These are phyloP conservation scores for Venustampulla echinocandica DNA, from an alignment of 495 filamentous ascomycete species.

Conservation along the genomic window DNA sequence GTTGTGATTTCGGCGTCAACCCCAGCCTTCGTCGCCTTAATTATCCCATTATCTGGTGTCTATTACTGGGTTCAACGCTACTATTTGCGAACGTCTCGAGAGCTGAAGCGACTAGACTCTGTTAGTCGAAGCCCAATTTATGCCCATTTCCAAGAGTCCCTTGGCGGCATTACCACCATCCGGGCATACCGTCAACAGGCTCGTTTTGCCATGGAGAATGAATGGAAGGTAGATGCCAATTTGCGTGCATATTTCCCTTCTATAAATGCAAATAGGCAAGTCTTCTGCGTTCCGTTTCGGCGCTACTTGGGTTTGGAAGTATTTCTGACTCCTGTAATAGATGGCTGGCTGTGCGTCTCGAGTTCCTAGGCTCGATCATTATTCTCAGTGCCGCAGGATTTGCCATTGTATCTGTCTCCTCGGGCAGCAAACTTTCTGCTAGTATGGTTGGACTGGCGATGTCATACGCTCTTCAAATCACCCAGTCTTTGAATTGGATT, in stretches of 20 bases:
- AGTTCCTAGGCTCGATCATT: conserved; percentile 93
- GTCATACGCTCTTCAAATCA: conserved; percentile 96
- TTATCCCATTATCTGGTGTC: conserved; percentile 69
- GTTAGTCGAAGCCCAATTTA: conserved; percentile 92
- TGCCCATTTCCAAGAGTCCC: conserved; percentile 96
- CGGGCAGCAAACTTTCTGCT: conserved; percentile 54
- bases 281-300: neutral
- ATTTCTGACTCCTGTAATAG: conserved; percentile 26
- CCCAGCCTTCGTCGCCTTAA: conserved; percentile 70
- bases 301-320: neutral
- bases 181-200: conserved; percentile 86
- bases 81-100: conserved; percentile 91
- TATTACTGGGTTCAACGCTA: conserved; percentile 96
- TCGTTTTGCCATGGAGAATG: conserved; percentile 85
- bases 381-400: conserved; percentile 83
- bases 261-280: conserved; percentile 68
- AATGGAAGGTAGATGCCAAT: conserved; percentile 97
- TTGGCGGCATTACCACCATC: conserved; percentile 94
- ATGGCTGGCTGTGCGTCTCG: conserved; percentile 91
- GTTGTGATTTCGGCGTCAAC: conserved; percentile 74
- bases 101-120: conserved; percentile 93
- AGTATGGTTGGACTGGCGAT: conserved; percentile 90
- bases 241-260: conserved; percentile 93
- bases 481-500: conserved; percentile 98
- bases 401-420: conserved; percentile 70